Base-by-base conservation (phyloP, 768 basidiomycete genomes). In the Mrakia frigida region DNA sequence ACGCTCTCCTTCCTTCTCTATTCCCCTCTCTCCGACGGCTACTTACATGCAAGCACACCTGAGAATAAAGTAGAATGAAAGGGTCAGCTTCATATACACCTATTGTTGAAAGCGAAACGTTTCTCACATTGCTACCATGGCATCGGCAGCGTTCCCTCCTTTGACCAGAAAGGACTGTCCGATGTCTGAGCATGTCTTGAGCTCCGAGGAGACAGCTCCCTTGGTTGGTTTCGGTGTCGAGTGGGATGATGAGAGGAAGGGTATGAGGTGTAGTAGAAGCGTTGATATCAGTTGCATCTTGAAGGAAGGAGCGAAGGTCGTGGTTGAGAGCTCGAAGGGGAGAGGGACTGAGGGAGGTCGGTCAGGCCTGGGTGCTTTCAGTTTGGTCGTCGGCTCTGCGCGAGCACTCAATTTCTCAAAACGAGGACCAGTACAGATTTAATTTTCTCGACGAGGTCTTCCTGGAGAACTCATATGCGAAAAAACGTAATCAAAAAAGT, bases 61-160 rank as follows among this genome's bases (percentile, higher is more conserved):
- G 65, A 18, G 16, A 39, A 1, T 25, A 63, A n/a, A 13, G 25
- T 0, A 41, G 11, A n/a, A 25, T 13, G 18, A 13, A 9, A 5
- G 6, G 2, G 23, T 39, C 37, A 39, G 35, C 65, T n/a, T 16
- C 25, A 2, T 68, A n/a, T n/a, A n/a, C n/a, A n/a, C 21, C 63
- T 35, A 7, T 2, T 6, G 3, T 18, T 68, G 10, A n/a, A 13
- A 14, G 10, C 2, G 10, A 39, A 35, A 39, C 2, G 21, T 1
- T n/a, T 25, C 72, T 43, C 25, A 31, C 77, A 74, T 78, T 28
- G 67, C 77, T 28, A 78, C 68, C 41, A 74, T 33, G 0, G 73
- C 73, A 70, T 78, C 77, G 6, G 77, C 77, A 21, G 77, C 77
- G 46, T 70, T 78, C 2, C 77, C 77, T n/a, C 77, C 77, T n/a